Base-by-base conservation (phyloP, 257 asterid genomes). In the Solanum okadae region DNA sequence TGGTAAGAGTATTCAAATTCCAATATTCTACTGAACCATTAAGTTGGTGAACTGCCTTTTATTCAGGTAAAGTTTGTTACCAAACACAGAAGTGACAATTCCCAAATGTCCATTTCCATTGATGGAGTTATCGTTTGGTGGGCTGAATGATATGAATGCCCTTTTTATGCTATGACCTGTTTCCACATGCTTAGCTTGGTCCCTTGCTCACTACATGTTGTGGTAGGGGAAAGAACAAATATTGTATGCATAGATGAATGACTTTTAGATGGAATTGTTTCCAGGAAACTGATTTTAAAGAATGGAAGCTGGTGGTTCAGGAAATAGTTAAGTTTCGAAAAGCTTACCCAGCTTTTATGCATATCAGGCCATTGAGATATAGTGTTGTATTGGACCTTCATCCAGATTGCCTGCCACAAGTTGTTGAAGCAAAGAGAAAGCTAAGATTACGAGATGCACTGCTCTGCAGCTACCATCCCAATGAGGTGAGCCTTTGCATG, bases 271-370 rank as follows among this genome's bases (percentile, higher is more conserved):
- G 91, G 33, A 90, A 88, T 90, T 93, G 86, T 92, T 90, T 93
- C 91, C 98, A 97, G 98, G 99, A 97, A 87, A 94, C 94, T 86
- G 99, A 97, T 91, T 97, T 94, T 89, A 97, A 92, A 93, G 99
- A 97, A 88, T 97, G 99, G 99, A 97, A 97, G 95, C 93, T 97
- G 90, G 98, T 96, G 91, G 93, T 96, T 92, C 98, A 97, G 92
- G 99, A 97, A 91, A 96, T 96, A 88, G 98, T 92, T 89, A 95
- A 94, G 92, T 97, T 97, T 94, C 96, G 96, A 89, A 97, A 96
- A 94, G 99, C 95, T 90, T 99, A 97, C 93, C 92, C 99, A 81
- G 92, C 95, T 94, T 97, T 97, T 93, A 93, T 97, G 98, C 96
- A 97, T 90, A 93, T 90, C 88, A 94, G 96, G 94, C 98, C 99